Evolutionary conservation across 495 filamentous ascomycete genomes (phyloP).

Genomic region (Cercophora samala): DNA sequence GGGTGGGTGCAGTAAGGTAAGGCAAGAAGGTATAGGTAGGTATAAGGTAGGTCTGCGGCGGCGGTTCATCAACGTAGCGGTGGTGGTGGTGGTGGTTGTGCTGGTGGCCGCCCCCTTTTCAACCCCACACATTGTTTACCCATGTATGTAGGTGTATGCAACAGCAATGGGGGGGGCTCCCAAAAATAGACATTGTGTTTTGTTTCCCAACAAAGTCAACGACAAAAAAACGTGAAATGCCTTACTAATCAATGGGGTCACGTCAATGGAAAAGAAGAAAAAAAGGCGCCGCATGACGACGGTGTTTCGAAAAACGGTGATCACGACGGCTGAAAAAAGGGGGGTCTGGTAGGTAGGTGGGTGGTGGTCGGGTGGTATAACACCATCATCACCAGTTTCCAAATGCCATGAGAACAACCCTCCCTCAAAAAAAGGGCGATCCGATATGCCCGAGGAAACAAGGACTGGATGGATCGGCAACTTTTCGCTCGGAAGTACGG

Average conservation of each 20-base stretch:
- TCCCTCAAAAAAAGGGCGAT: no score
- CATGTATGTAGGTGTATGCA: no score
- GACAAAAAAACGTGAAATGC: neutral
- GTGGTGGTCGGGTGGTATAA: neutral
- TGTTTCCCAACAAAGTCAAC: neutral
- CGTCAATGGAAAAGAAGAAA: no score
- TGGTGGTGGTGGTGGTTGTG: neutral
- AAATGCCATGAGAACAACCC: no score
- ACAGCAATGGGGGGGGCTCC: neutral
- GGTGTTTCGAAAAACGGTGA: neutral
- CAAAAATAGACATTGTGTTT: neutral
- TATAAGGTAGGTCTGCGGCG: neutral
- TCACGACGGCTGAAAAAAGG: neutral
- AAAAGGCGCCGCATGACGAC: neutral
- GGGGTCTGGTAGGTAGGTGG: no score
- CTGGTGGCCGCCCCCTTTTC: neutral
- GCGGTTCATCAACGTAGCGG: no score
- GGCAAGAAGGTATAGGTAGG: neutral
- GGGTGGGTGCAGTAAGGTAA: neutral
- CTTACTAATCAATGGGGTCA: no score
- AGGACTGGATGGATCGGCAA: neutral
- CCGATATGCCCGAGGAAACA: neutral
- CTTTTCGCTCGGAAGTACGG: neutral
- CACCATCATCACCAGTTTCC: neutral
- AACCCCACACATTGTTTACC: neutral